phyloP scores from a whole-genome alignment of 1,284 basidiomycete genomes.

The Moesziomyces parantarcticus region DNA sequence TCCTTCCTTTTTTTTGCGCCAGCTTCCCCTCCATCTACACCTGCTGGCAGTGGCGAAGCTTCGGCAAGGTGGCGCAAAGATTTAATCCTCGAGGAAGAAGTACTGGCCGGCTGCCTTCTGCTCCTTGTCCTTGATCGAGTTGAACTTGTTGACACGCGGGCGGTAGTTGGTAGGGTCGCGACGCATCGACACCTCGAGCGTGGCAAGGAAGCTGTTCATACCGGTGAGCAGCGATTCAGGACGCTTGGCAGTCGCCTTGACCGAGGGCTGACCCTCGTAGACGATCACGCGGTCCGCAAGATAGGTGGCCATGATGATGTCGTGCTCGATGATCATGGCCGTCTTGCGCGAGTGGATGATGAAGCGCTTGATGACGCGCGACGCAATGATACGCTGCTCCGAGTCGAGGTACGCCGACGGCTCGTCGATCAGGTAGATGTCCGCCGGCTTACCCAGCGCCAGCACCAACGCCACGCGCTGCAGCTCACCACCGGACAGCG shows the following conservation, averaged over 20 bases:
- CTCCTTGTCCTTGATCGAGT: conserved; percentile 68
- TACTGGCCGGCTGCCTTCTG: conserved; percentile 66
- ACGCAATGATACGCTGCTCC: conserved; percentile 68
- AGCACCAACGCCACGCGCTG: conserved; percentile 67
- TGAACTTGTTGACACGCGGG: conserved; percentile 67
- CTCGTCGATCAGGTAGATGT: conserved; percentile 68
- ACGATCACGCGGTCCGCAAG: conserved; percentile 66
- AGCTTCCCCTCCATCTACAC: too few relatives aligned
- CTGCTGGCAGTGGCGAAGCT: neutral
- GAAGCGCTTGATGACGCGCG: conserved; percentile 67
- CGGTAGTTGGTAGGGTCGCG: conserved; percentile 66
- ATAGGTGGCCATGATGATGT: conserved; percentile 67
- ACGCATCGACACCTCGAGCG: conserved; percentile 66
- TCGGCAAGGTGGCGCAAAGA: neutral
- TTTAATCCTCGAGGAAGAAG: conserved; percentile 66
- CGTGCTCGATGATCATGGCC: conserved; percentile 68
- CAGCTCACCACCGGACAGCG: conserved; percentile 66
- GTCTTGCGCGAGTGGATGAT: conserved; percentile 68
- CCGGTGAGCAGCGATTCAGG: conserved; percentile 65
- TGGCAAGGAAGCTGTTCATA: conserved; percentile 67
- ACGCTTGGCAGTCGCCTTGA: conserved; percentile 61
- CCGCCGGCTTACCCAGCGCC: conserved; percentile 66
- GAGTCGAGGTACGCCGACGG: conserved; percentile 67
- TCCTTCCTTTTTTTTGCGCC: conserved; percentile 10
- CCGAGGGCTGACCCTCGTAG: conserved; percentile 65